Base-by-base conservation (phyloP, 257 asterid species). In the Orobanche coerulescens region DNA sequence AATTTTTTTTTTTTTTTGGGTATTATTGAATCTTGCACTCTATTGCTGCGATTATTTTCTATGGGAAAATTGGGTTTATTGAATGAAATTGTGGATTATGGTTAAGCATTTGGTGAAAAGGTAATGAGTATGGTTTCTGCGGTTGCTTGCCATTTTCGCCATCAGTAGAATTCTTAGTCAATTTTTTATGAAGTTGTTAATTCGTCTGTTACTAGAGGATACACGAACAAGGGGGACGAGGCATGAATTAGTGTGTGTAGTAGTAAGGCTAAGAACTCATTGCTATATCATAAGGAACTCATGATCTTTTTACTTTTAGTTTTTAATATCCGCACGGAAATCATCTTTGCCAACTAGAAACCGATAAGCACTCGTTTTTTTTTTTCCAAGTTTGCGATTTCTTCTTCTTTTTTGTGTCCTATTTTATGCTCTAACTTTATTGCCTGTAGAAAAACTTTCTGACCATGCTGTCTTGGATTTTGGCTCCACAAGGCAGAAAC, bases 1-100 rank as follows among this genome's bases (percentile, higher is more conserved):
- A 18, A 43, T 3, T 61, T 58, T 65, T 4, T 40, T 15, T 61
- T 54, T 49, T 40, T 50, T 19, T 61, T 55, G 0, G 22, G 2
- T 11, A 1, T 19, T 50, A 47, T 56, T 52, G 74, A 74, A 73
- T 68, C 71, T 62, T 42, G 71, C 28, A 61, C 19, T 73, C 12
- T 47, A 4, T 42, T 67, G 42, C 37, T 48, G 58, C 19, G 19
- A 13, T 51, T 48, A 8, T 8, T 10, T 13, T 22, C 13, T 60
- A 58, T 64, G 58, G 15, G 12, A 51, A 46, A 34, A 12, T 54
- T 56, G 49, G 58, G 52, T 70, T 31, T 18, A 50, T 12, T 53
- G 24, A 18, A 20, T 61, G 62, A 53, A n/a, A 46, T 61, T 71
- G 39, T 61, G 68, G 61, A 69, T 59, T 53, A 64, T 61, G 65